Evolutionary conservation across 306 rosid species (phyloP).

Genomic region (Phaseolus lunatus): DNA sequence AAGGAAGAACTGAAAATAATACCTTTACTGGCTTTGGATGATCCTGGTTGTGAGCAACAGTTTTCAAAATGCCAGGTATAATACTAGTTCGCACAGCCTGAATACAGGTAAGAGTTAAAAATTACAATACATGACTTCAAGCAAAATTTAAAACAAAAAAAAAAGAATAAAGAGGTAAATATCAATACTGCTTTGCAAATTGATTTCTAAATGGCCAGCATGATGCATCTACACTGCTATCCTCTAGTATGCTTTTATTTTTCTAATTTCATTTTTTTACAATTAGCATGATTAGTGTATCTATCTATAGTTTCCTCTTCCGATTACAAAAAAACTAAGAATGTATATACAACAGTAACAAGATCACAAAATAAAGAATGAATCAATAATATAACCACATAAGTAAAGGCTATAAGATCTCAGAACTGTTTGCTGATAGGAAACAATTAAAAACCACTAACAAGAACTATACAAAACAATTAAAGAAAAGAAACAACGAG

Average conservation of each 20-base stretch:
- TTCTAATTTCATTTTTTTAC: slow-evolving; percentile 11
- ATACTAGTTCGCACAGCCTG: slow-evolving; percentile 84
- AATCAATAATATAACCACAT: background rate
- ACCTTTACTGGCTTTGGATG: slow-evolving; percentile 98
- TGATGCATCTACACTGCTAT: slow-evolving; percentile 2
- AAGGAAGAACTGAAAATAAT: slow-evolving; percentile 17
- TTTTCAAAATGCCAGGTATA: slow-evolving; percentile 91
- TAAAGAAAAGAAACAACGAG: background rate
- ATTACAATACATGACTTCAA: slow-evolving; percentile 12
- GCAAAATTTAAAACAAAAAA: background rate
- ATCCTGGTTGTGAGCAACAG: slow-evolving; percentile 89
- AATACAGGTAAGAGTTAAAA: slow-evolving; percentile 33
- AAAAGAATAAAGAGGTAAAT: background rate
- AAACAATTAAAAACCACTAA: slow-evolving; percentile 11
- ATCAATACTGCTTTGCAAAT: background rate
- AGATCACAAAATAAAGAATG: slow-evolving; percentile 28
- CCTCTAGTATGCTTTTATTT: background rate
- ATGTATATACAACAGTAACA: background rate
- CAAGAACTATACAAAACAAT: background rate
- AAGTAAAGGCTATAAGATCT: background rate
- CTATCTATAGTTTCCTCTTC: too few relatives aligned
- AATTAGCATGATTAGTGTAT: background rate
- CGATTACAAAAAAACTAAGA: too few relatives aligned
- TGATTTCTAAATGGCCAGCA: slow-evolving; percentile 3
- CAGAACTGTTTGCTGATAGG: background rate